phyloP scores from a whole-genome alignment of 768 basidiomycete genomes.

The Agaricus bisporus region DNA sequence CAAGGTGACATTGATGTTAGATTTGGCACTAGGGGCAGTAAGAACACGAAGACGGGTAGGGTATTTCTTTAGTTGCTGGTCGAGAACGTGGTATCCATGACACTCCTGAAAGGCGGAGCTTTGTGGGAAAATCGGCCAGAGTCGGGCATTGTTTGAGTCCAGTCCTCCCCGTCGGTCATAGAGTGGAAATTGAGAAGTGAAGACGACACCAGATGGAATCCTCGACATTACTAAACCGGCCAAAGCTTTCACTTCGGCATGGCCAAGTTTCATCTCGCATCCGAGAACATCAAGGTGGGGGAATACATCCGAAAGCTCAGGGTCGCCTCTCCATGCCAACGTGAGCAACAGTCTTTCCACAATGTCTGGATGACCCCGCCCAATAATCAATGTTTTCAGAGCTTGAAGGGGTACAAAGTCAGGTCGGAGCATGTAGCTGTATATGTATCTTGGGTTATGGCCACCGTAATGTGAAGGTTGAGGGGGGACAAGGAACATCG shows the following conservation, averaged over 20 bases:
- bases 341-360: slow-evolving; percentile 8
- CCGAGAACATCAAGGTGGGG: slow-evolving; percentile 1
- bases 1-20: not conserved
- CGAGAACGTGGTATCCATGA: not conserved
- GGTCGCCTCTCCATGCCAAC: slow-evolving; percentile 9
- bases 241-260: slow-evolving; percentile 3
- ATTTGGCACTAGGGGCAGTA: slow-evolving; percentile 4
- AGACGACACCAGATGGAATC: slow-evolving; percentile 10
- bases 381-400: slow-evolving; percentile 8
- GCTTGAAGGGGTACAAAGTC: slow-evolving; percentile 3
- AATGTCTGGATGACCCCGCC: slow-evolving; percentile 8
- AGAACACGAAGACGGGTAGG: slow-evolving; percentile 5
- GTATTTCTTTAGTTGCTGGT: slow-evolving; percentile 8
- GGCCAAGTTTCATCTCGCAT: slow-evolving; percentile 9
- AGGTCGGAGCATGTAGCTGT: slow-evolving; percentile 10
- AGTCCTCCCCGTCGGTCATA: not conserved
- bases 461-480: not conserved
- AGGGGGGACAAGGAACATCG: slow-evolving; percentile 10
- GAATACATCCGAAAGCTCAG: slow-evolving; percentile 1
- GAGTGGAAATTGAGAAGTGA: not conserved
- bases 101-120: not conserved
- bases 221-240: slow-evolving; percentile 9
- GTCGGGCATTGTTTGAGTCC: slow-evolving; percentile 2
- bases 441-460: slow-evolving; percentile 1
- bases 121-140: slow-evolving; percentile 3